Evolutionary conservation across 352 stramenopile species (phyloP).

Genomic region (Thraustochytrium aureum): DNA sequence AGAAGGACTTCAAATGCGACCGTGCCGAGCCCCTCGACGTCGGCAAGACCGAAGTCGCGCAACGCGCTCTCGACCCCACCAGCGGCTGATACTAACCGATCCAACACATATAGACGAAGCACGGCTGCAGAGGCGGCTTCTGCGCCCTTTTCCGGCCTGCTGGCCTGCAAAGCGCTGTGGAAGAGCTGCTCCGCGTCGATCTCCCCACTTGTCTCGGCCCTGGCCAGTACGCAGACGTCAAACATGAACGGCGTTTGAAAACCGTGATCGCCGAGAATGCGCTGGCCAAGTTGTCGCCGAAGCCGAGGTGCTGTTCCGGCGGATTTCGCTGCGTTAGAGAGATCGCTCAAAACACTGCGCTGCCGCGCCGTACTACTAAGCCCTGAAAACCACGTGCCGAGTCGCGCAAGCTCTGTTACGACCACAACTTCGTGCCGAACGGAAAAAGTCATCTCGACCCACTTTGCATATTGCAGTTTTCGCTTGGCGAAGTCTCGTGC

Average conservation of each 20-base stretch:
- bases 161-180: too few species aligned
- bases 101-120: too few species aligned
- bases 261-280: background rate
- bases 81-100: background rate
- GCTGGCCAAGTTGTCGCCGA: too few species aligned
- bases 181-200: background rate
- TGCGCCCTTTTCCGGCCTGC: too few species aligned
- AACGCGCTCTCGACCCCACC: background rate
- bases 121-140: too few species aligned
- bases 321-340: too few species aligned
- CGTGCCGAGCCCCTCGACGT: background rate
- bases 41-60: background rate
- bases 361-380: too few species aligned
- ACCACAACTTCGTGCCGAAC: background rate
- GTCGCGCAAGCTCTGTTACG: background rate
- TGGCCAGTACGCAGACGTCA: background rate
- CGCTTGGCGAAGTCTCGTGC: background rate
- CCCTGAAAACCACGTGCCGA: slow-evolving; percentile 9
- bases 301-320: too few species aligned
- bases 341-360: too few species aligned
- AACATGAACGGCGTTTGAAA: background rate
- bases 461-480: background rate
- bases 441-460: slow-evolving; percentile 14
- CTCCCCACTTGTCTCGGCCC: background rate
- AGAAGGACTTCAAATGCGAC: background rate